Evolutionary conservation across 2,329 filamentous ascomycete genomes (phyloP), one percentile per base, ranked within the genome.

Genomic region (Raffaelea deltoideospora): DNA sequence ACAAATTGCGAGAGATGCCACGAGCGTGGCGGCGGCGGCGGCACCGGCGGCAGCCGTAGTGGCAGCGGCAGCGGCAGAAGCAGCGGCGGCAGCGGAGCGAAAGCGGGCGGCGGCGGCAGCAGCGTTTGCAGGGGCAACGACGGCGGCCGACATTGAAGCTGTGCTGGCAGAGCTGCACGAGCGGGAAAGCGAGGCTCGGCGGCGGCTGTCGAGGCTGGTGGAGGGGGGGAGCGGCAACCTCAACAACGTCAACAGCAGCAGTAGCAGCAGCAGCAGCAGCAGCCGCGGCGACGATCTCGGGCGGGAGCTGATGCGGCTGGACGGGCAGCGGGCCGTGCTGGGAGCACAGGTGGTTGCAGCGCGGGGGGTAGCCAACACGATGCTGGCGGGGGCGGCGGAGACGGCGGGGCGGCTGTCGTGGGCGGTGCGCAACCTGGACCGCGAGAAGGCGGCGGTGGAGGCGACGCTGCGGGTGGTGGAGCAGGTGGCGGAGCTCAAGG

Each of bases 401-500:
- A 96, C 87, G 24, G 90, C 90, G 4, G 76, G 77, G 37, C 75
- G 83, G 39, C 80, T 96, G 44, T 93, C 86, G 38, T 76, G 76
- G 50, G 82, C 86, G 37, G 90, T 98, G 38, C 86, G 83, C 54
- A 70, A 76, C 45, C 72, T 98, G 24, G 90, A 98, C 53, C 67
- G 85, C 39, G 88, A 98, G 59, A 93, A 96, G 64, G 77, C 77
- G 40, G 74, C 86, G 21, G 88, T 98, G 9, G 87, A 90, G 55
- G 79, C 86, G 35, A 96, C 90, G 0, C 63, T 98, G 39, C 72
- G 79, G 9, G 86, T 96, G 3, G 90, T 96, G 10, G 88, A 96
- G 57, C 87, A 95, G 60, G 88, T 98, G 13, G 82, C 84, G 5
- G 90, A 98, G 65, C 77, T 98, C 45, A 96, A 96, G 60, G 83